Conservation (phyloP, 805 yeast species). For the Metschnikowia borealis region DNA sequence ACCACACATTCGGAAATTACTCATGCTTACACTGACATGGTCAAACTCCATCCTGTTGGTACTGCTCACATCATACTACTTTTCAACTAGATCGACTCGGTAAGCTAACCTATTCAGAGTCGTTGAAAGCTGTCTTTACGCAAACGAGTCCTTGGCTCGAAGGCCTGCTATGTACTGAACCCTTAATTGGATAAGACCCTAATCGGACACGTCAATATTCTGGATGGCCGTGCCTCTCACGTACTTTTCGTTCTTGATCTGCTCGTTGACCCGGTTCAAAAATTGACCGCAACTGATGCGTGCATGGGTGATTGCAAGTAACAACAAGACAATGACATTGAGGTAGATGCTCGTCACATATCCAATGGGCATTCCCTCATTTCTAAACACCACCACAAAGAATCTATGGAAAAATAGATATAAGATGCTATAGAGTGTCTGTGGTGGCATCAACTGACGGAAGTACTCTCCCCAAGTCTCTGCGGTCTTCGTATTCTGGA, state of each 20-base stretch:
- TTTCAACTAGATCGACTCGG: too few relatives aligned
- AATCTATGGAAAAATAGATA: not conserved
- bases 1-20: too few relatives aligned
- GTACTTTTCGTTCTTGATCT: conserved; percentile 55
- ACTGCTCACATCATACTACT: too few relatives aligned
- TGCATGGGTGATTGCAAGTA: conserved; percentile 1
- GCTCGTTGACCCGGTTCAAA: conserved; percentile 28
- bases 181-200: not conserved
- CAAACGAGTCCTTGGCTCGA: not conserved
- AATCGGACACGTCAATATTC: conserved; percentile 24
- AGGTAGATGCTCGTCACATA: not conserved
- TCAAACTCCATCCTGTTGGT: too few relatives aligned
- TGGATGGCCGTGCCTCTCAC: conserved; percentile 55
- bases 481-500: not conserved
- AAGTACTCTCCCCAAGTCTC: not conserved
- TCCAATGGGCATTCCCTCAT: not conserved
- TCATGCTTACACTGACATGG: too few relatives aligned
- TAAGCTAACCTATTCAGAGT: too few relatives aligned
- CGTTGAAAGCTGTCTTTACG: too few relatives aligned
- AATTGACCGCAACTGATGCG: conserved; percentile 1
- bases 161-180: not conserved
- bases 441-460: not conserved
- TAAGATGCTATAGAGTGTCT: not conserved
- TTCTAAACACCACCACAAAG: not conserved
- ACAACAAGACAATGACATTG: not conserved